phyloP scores from a whole-genome alignment of 257 asterid species.

The Solanum sejunctum region DNA sequence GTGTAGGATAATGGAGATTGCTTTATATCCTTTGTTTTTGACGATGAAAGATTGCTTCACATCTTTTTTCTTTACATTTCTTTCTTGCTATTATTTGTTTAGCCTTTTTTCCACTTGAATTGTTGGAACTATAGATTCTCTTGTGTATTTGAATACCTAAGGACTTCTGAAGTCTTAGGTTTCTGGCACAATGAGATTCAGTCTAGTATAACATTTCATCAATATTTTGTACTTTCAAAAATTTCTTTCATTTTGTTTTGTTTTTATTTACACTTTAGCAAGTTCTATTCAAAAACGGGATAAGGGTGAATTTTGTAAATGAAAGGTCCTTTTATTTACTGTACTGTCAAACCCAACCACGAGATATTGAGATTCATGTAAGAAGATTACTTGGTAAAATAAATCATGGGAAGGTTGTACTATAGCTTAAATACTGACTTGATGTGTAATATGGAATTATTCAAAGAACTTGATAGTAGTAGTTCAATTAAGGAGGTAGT shows the following conservation, averaged over 20 bases:
- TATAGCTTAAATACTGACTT: neutral
- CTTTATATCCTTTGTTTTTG: too few relatives aligned
- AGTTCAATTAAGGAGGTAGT: neutral
- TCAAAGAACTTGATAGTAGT: neutral
- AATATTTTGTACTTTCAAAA: neutral
- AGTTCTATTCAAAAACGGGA: neutral
- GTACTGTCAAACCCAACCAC: neutral
- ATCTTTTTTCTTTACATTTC: neutral
- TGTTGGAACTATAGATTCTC: neutral
- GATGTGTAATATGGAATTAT: neutral
- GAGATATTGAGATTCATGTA: neutral
- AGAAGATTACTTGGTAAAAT: neutral
- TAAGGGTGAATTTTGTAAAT: neutral
- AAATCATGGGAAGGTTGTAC: neutral
- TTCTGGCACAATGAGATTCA: neutral
- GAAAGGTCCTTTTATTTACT: neutral
- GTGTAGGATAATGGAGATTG: neutral
- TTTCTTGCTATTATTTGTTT: neutral
- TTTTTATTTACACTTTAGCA: neutral
- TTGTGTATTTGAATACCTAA: neutral
- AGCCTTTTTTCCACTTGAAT: neutral
- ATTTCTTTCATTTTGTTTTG: neutral
- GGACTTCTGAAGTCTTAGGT: neutral
- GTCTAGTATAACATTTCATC: neutral
- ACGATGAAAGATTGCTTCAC: neutral